A percentile compares a stretch with the other conserved stretches of the same genome.
Conservation (phyloP, 2,329 filamentous ascomycete species). For the Davidsoniella australis region DNA sequence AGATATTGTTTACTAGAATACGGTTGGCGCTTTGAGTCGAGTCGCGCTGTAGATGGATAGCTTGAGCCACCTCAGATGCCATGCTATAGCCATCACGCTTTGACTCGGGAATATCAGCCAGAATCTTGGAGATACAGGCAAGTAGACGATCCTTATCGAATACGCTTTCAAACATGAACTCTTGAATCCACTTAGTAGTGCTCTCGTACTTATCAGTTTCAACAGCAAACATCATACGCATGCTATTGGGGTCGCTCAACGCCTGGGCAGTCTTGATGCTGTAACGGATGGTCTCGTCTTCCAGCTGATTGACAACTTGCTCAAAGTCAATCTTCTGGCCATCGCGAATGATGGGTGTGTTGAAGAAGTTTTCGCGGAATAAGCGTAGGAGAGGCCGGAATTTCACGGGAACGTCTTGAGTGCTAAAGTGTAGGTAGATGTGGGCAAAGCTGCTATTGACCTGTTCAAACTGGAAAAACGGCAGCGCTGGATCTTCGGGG, state of each 20-base stretch:
- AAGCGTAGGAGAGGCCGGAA: slow-evolving; percentile 70
- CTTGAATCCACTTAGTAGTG: slow-evolving; percentile 68
- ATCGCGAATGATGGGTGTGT: slow-evolving; percentile 63
- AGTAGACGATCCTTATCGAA: slow-evolving; percentile 57
- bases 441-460: slow-evolving; percentile 87
- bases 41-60: slow-evolving; percentile 62
- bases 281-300: slow-evolving; percentile 81
- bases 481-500: slow-evolving; percentile 7
- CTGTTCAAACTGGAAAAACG: slow-evolving; percentile 90
- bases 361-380: slow-evolving; percentile 88
- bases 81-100: slow-evolving; percentile 70
- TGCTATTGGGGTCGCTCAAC: slow-evolving; percentile 64
- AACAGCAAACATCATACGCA: slow-evolving; percentile 67
- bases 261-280: slow-evolving; percentile 48
- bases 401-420: slow-evolving; percentile 57
- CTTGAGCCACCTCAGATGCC: slow-evolving; percentile 49
- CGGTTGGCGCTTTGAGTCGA: slow-evolving; percentile 63
- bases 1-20: slow-evolving; percentile 71
- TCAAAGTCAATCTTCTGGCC: slow-evolving; percentile 73
- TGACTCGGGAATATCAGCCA: slow-evolving; percentile 79
- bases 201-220: slow-evolving; percentile 76
- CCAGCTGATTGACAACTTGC: slow-evolving; percentile 76
- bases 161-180: slow-evolving; percentile 73
- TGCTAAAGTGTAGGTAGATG: slow-evolving; percentile 65
- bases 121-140: slow-evolving; percentile 56